Conservation (phyloP, 352 stramenopile species). For the Pythium sp. region DNA sequence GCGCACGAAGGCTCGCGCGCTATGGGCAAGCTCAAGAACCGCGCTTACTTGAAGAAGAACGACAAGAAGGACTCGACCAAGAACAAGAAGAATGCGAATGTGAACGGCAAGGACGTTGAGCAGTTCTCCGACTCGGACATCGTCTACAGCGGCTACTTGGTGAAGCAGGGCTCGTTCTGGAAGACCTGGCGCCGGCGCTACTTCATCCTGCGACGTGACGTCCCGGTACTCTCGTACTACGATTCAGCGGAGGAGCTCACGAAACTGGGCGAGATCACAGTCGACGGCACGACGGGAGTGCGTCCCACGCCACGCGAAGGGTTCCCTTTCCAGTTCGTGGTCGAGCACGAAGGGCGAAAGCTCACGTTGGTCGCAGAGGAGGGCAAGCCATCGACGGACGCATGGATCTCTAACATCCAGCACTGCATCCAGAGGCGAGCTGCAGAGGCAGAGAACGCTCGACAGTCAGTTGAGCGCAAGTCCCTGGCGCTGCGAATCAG, state of each 20-base stretch:
- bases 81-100: slow-evolving; percentile 55
- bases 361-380: slow-evolving; percentile 74
- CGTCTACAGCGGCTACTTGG: slow-evolving; percentile 69
- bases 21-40: slow-evolving; percentile 79
- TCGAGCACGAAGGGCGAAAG: slow-evolving; percentile 65
- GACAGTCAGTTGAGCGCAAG: slow-evolving; percentile 34
- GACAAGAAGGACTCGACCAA: slow-evolving; percentile 28
- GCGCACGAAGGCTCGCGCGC: slow-evolving; percentile 73
- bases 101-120: slow-evolving; percentile 76
- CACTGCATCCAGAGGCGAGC: slow-evolving; percentile 40
- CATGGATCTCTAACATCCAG: slow-evolving; percentile 66
- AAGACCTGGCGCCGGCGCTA: slow-evolving; percentile 82
- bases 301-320: slow-evolving; percentile 42
- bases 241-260: slow-evolving; percentile 69
- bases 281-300: slow-evolving; percentile 67
- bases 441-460: slow-evolving; percentile 24
- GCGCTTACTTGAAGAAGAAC: slow-evolving; percentile 55
- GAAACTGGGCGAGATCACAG: slow-evolving; percentile 74
- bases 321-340: slow-evolving; percentile 64
- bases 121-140: slow-evolving; percentile 87
- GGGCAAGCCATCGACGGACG: slow-evolving; percentile 41
- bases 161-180: slow-evolving; percentile 88
- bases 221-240: slow-evolving; percentile 80
- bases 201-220: slow-evolving; percentile 78
- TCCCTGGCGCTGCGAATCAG: slow-evolving; percentile 38